Percentiles rank a stretch among this genome's conserved stretches.
Evolutionary conservation across 2,329 filamentous ascomycete species (phyloP).

Genomic region (Cephalotrichum gorgonifer): DNA sequence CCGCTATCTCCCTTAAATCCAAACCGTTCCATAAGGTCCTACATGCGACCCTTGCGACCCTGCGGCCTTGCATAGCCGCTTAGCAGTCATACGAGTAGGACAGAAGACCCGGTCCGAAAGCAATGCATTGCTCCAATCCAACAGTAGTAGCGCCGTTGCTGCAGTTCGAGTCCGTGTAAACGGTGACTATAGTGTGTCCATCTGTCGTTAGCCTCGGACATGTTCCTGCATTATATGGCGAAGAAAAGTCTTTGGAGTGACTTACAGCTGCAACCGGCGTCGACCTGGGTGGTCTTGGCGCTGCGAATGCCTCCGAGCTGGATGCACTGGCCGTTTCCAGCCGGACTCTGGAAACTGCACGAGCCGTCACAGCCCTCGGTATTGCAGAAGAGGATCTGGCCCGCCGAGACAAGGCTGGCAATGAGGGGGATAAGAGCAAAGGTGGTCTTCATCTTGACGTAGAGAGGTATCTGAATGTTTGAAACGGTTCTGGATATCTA

Average conservation of each 20-base stretch:
- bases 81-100: neutral
- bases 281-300: neutral
- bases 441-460: neutral
- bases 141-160: neutral
- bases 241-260: neutral
- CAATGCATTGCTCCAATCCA: neutral
- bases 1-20: neutral
- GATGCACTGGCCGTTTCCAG: neutral
- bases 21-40: neutral
- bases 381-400: neutral
- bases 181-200: neutral
- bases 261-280: slow-evolving; percentile 1
- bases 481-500: too few species aligned
- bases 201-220: neutral
- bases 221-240: neutral
- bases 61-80: neutral
- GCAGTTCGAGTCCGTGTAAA: neutral
- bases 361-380: neutral
- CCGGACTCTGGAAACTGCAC: neutral
- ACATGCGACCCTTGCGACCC: too few species aligned
- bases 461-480: too few species aligned
- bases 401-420: neutral
- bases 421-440: neutral
- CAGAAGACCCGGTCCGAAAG: neutral
- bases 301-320: neutral